Base-by-base conservation (phyloP, 2,329 filamentous ascomycete species). In the Fusarium sp. region DNA sequence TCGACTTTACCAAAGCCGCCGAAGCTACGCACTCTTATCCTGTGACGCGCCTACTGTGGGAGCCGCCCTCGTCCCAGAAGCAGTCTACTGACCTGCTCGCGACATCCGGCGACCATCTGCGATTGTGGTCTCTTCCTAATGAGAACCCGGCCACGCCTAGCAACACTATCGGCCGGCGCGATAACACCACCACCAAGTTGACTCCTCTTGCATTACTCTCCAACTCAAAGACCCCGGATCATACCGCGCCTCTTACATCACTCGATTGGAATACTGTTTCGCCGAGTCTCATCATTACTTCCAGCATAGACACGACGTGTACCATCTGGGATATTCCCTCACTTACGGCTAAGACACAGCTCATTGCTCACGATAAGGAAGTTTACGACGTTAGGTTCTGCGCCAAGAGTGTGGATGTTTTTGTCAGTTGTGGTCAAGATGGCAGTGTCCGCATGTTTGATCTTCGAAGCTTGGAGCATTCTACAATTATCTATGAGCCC, bases 321-420 rank as follows among this genome's bases (percentile, higher is more conserved):
- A 99, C 96, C 6, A 99, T 99, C 71, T 99, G 96, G 96, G 96
- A 99, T 79, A 99, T 99, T 58, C 96, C 96, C 5, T 98, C 96
- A 1, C 85, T 99, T 67, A 99, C 96, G 1, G 96, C 96, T 53
- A 99, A 99, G 82, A 99, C 96, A 3, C 96, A 99, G 79, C 85
- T 99, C 45, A 99, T 99, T 80, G 96, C 96, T 20, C 96, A 99
- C 79, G 96, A 99, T 82, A 98, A 98, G 81, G 96, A 99, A 81
- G 96, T 99, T 7, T 99, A 97, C 76, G 96, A 99, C 78, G 96
- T 99, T 48, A 91, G 96, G 20, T 99, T 99, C 82, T 99, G 96
- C 81, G 96, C 96, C 49, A 96, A 97, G 73, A 98, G 94, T 74
- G 94, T 97, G n/a, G 96, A 99, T 76, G 95, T 98, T 2, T 99